Conservation (phyloP, 805 yeast genomes). For the Schizosaccharomyces osmophilus region DNA sequence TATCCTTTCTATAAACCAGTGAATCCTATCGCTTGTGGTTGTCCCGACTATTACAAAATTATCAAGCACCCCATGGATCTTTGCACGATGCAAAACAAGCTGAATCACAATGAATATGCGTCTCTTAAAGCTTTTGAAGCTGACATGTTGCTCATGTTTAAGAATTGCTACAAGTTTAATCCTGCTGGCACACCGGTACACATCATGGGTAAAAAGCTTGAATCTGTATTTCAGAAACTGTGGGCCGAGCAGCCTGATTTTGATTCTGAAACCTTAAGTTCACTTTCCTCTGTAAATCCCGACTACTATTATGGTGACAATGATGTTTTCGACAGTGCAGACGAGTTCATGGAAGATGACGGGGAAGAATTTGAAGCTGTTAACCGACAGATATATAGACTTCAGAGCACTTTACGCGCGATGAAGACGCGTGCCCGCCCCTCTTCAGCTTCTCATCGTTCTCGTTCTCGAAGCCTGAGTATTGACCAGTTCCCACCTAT, state of each 20-base stretch:
- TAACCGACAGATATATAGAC: conserved; percentile 70
- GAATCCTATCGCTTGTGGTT: conserved; percentile 77
- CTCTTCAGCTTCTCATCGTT: conserved; percentile 17
- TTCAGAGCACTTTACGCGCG: conserved; percentile 61
- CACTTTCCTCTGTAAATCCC: conserved; percentile 21
- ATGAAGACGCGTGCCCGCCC: conserved; percentile 19
- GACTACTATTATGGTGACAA: conserved; percentile 8
- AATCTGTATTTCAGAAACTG: conserved; percentile 58
- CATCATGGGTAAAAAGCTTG: conserved; percentile 80
- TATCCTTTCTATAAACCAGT: conserved; percentile 87
- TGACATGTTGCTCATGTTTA: conserved; percentile 63
- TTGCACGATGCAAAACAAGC: conserved; percentile 55
- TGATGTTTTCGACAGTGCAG: conserved; percentile 15
- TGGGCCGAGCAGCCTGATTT: conserved; percentile 58
- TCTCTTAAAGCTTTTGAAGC: conserved; percentile 66
- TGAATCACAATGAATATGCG: conserved; percentile 68
- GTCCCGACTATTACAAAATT: conserved; percentile 71
- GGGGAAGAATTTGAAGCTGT: conserved; percentile 40
- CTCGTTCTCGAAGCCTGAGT: conserved; percentile 2
- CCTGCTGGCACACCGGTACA: conserved; percentile 95
- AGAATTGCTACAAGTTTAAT: conserved; percentile 74
- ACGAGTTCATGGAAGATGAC: conserved; percentile 32
- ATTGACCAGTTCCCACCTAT: conserved; percentile 3
- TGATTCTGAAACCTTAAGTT: conserved; percentile 21
- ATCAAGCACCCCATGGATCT: conserved; percentile 90